Base-by-base conservation (phyloP, 306 rosid species). In the Inga leiocalycina region DNA sequence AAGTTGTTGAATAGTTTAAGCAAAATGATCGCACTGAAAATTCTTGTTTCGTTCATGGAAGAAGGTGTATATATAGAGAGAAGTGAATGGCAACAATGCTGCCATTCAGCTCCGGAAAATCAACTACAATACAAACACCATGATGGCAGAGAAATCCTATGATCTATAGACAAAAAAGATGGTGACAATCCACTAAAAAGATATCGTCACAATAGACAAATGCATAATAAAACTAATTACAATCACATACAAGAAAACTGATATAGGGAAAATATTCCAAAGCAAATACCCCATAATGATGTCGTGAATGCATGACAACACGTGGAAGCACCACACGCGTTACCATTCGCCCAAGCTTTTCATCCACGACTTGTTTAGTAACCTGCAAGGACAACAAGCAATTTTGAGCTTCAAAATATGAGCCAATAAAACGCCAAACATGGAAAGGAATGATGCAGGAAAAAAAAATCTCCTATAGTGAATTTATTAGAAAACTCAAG, bases 271-370 rank as follows among this genome's bases (percentile, higher is more conserved):
- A 49, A 62, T 77, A 56, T 67, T 80, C 43, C 34, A 46, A 8
- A 78, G 56, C 15, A 79, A 79, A 84, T 87, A 94, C 98, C 92
- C 88, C 92, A 88, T 94, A 97, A 88, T 94, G 99, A 89, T 92
- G 83, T 72, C 99, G 88, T 4, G 99, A 90, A 81, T 97, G 97
- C 99, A 97, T 97, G 84, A 97, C 92, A 68, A 97, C 99, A 12
- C 93, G 98, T 35, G 99, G 99, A 91, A 97, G 99, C 86, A 97
- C 94, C 82, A 97, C 99, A 44, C 97, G 97, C 11, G 91, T 97
- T 57, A 91, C 99, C 81, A 87, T 81, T 62, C 99, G 95, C 72
- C 99, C 97, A 85, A 97, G 93, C 82, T 87, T 92, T 83, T 94
- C 97, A 90, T 97, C 99, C 97, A 97, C 88, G 59, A 91, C 84